phyloP scores from a whole-genome alignment of 352 stramenopile species.

The Thalassiosira delicatula region DNA sequence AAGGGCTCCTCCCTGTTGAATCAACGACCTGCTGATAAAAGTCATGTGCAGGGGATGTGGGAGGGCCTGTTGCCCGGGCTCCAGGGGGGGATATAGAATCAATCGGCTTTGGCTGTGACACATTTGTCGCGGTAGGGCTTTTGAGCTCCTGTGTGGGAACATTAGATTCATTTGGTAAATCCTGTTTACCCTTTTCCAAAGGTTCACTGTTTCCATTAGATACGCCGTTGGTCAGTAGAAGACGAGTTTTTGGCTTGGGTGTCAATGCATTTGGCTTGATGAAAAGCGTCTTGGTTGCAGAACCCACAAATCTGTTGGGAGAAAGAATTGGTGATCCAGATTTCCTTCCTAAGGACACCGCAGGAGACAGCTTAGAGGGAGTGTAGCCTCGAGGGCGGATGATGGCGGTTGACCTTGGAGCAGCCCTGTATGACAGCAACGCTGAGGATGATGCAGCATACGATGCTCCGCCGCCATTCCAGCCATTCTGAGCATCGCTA shows the following conservation, averaged over 20 bases:
- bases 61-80: slow-evolving; percentile 20
- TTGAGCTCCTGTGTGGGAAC: slow-evolving; percentile 21
- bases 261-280: slow-evolving; percentile 72
- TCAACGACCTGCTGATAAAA: slow-evolving; percentile 78
- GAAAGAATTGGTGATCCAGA: slow-evolving; percentile 68
- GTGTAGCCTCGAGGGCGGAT: slow-evolving; percentile 81
- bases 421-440: slow-evolving; percentile 58
- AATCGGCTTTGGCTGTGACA: slow-evolving; percentile 31
- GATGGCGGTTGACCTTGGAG: slow-evolving; percentile 71
- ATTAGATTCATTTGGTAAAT: slow-evolving; percentile 18
- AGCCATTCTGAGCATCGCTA: slow-evolving; percentile 37
- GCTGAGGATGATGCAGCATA: slow-evolving; percentile 51
- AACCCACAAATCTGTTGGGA: slow-evolving; percentile 69
- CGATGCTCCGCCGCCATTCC: slow-evolving; percentile 45
- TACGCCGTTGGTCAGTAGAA: slow-evolving; percentile 63
- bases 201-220: slow-evolving; percentile 27
- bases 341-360: slow-evolving; percentile 56
- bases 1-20: slow-evolving; percentile 25
- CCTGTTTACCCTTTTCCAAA: slow-evolving; percentile 53
- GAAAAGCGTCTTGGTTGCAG: slow-evolving; percentile 70
- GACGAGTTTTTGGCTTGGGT: slow-evolving; percentile 69
- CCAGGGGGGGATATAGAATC: slow-evolving; percentile 43
- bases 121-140: slow-evolving; percentile 44
- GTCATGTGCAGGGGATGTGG: slow-evolving; percentile 60
- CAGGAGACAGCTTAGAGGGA: slow-evolving; percentile 58